Base-by-base conservation (phyloP, 768 basidiomycete genomes). In the Auricularia heimuer region DNA sequence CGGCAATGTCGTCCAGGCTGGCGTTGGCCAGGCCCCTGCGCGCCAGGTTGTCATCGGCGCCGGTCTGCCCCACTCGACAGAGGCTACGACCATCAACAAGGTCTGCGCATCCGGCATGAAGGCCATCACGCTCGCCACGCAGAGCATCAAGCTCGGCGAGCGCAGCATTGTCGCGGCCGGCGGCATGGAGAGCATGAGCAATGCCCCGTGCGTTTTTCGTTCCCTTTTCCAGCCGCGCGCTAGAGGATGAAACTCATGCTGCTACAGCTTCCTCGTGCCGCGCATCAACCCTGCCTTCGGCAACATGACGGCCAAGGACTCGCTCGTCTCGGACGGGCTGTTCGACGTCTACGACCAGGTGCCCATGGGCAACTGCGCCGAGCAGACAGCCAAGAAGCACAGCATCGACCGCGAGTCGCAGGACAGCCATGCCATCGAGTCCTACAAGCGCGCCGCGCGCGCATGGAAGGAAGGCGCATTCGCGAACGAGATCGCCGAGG, bases 101-200 rank as follows among this genome's bases (percentile, higher is more conserved):
- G 97, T 99, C 75, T 99, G 97, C 76, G 97, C 97, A 4, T 94
- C 92, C 63, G 97, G 97, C 67, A 80, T 99, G 83, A 98, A 98
- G 78, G 83, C 95, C 35, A 85, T 98, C 78, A 97, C 94, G 76
- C 82, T 98, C 67, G 97, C 93, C 64, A 83, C 93, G 34, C 97
- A 98, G 79, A 85, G 83, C 71, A 93, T 99, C 71, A 83, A 87
- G 74, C 81, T 87, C 29, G 97, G 97, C 62, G 86, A 96, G 73
- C 86, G 89, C 66, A 85, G 77, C 47, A 84, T 97, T 62, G 89
- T 97, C 70, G 92, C 87, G 33, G 95, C 95, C 65, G 97, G 97
- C 69, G 97, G 97, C 67, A 97, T 94, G 93, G 97, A 99, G 80
- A 94, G 92, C 79, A 99, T 99, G 97, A 95, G 92, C 75, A 91